Base-by-base conservation (phyloP, 2,329 filamentous ascomycete genomes). In the Leptosphaerulina australis region DNA sequence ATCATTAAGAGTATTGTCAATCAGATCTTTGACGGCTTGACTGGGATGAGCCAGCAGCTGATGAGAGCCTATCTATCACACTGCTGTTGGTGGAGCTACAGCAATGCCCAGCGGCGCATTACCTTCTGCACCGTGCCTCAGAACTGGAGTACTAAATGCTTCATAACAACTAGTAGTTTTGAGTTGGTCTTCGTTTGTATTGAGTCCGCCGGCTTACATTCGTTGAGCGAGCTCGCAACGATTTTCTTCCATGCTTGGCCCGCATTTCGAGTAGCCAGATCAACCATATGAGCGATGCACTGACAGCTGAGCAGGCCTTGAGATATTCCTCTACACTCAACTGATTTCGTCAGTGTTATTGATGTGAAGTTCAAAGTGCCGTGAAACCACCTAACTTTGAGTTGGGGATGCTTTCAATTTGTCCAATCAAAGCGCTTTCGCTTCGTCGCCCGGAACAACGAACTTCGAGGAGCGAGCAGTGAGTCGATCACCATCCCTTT, bases 1-100 rank as follows among this genome's bases (percentile, higher is more conserved):
- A 69, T 93, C 87, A 69, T 93, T 88, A 15, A 92, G 79, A 33
- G 88, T 80, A 69, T 93, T 92, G 60, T 92, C 89, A 24, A 92
- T 71, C 3, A 92, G 82, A 70, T 92, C 89, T 66, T 92, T 92
- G 60, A 91, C 81, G 2, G 90, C 74, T 9, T 82, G 80, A 10
- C 77, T 73, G 0, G 88, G 80, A 6, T 83, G 82, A 4, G 80
- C 77, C 39, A 91, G 79, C 35, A 80, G 78, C 58, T 85, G 77
- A 2, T 82, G 77, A 6, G 87, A 84, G 26, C 84, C 81, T 5
- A 92, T 76, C 9, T 83, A 79, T 36, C 80, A 79, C 17, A 80
- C 74, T 11, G 75, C 75, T 4, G 68, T 62, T 31, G 70, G 64
- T 22, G 76, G 71, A 11, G 79, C 72, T 45, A 72, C 71, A 36